Base-by-base conservation (phyloP, 164 flowering plant species). In the Chimonanthus praecox region DNA sequence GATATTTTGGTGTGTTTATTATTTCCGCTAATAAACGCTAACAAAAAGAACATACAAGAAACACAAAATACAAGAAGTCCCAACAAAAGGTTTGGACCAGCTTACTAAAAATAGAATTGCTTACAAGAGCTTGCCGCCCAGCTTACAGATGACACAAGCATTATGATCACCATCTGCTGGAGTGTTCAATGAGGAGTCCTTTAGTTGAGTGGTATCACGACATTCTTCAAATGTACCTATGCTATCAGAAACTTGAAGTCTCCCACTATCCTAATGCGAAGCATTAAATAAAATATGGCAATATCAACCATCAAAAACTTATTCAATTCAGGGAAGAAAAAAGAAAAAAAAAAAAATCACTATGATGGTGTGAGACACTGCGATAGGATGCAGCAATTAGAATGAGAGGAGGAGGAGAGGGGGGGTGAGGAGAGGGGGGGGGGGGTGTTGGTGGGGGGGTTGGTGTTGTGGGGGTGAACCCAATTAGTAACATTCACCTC, bases 101-200 rank as follows among this genome's bases (percentile, higher is more conserved):
- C n/a, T 7, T 16, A 64, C 46, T 7, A 9, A 10, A 33, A 33
- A 61, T 63, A 63, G 7, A n/a, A 72, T 60, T 82, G 84, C 92
- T 64, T 79, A 89, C 92, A 87, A 76, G 75, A 87, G 85, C 72
- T 82, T 80, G 78, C 89, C 94, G 68, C 87, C 88, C 73, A 73
- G 83, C 54, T 82, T 84, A 81, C 94, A 90, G 68, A 75, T 70
- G 51, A 73, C 54, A 71, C 90, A 88, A 15, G 78, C 70, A 80
- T 78, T 76, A 54, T 72, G 68, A 54, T 73, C 75, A 73, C n/a
- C 67, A 60, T 70, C 80, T 3, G 47, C 11, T 68, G 58, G 78
- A 65, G 64, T 47, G 68, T 69, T 76, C 49, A 18, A n/a, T 15
- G 70, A 47, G 20, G 54, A 51, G 21, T 77, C 69, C 51, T 71